A percentile compares a stretch with the other conserved stretches of the same genome.
Conservation (phyloP, 768 basidiomycete genomes). For the Cystobasidium ongulense region DNA sequence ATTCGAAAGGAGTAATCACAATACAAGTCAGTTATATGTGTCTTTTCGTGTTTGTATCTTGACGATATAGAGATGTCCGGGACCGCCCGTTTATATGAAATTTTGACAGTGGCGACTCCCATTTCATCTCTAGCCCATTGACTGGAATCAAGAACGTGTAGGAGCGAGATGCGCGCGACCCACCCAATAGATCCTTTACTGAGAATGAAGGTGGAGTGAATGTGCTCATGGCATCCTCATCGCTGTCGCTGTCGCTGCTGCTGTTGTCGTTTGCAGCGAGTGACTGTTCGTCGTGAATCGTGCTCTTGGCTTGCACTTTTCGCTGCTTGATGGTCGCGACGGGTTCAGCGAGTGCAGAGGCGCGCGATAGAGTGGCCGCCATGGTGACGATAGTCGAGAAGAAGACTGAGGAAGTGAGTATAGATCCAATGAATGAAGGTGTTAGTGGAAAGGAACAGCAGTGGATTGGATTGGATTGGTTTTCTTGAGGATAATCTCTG, state of each 20-base stretch:
- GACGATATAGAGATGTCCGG: background rate
- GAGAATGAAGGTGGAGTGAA: slow-evolving; percentile 40
- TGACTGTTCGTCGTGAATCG: background rate
- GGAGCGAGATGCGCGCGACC: too few relatives aligned
- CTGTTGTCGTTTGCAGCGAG: too few relatives aligned
- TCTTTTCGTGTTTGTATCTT: too few relatives aligned
- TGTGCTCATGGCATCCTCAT: slow-evolving; percentile 1
- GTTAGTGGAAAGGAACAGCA: too few relatives aligned
- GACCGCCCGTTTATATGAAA: background rate
- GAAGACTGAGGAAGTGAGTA: background rate
- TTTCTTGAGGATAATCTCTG: too few relatives aligned
- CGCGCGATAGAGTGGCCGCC: background rate
- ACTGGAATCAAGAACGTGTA: too few relatives aligned
- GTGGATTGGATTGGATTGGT: too few relatives aligned
- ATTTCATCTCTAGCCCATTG: too few relatives aligned
- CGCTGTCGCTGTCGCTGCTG: background rate
- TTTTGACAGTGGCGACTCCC: background rate
- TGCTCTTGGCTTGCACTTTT: background rate
- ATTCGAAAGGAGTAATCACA: background rate
- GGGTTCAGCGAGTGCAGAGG: background rate
- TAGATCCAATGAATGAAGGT: background rate
- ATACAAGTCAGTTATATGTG: too few relatives aligned
- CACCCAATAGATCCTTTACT: slow-evolving; percentile 37
- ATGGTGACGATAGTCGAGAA: background rate
- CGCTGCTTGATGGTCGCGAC: background rate